A percentile compares a stretch with the other conserved stretches of the same genome.
Conservation (phyloP, 73 alveolate species). For the Paramecium sexaurelia region DNA sequence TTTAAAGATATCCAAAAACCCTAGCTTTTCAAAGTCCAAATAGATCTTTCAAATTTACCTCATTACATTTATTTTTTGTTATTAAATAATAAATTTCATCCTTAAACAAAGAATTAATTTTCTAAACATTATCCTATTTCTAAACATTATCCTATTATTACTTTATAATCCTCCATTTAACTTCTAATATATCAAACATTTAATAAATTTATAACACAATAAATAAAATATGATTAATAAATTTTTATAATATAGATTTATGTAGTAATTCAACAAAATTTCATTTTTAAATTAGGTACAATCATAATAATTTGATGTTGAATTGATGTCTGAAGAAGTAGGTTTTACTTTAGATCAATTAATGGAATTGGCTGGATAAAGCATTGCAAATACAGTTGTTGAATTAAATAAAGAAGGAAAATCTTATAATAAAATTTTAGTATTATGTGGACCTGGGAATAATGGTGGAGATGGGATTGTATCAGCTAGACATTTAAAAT, state of each 20-base stretch:
- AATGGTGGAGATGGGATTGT: conserved; percentile 98
- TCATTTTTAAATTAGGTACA: not conserved
- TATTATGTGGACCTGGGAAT: conserved; percentile 98
- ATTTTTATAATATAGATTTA: not conserved
- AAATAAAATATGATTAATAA: not conserved
- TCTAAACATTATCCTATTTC: no score
- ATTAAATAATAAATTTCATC: no score
- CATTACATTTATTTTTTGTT: no score
- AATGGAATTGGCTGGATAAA: not conserved
- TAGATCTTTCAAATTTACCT: no score
- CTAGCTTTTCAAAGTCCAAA: no score
- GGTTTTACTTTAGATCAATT: conserved; percentile 84
- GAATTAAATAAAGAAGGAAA: conserved; percentile 71
- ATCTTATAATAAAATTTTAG: conserved; percentile 44
- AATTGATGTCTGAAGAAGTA: conserved; percentile 84
- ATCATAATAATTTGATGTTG: conserved; percentile 84
- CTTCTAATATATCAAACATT: not conserved
- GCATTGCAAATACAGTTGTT: conserved; percentile 78
- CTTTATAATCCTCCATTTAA: no score
- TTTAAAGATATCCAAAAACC: no score
- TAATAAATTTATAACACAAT: not conserved
- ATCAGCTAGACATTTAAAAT: conserved; percentile 92
- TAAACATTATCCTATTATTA: no score
- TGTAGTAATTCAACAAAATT: not conserved
- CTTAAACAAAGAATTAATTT: no score